phyloP scores from a whole-genome alignment of 495 filamentous ascomycete species.

The Thozetella sp. region DNA sequence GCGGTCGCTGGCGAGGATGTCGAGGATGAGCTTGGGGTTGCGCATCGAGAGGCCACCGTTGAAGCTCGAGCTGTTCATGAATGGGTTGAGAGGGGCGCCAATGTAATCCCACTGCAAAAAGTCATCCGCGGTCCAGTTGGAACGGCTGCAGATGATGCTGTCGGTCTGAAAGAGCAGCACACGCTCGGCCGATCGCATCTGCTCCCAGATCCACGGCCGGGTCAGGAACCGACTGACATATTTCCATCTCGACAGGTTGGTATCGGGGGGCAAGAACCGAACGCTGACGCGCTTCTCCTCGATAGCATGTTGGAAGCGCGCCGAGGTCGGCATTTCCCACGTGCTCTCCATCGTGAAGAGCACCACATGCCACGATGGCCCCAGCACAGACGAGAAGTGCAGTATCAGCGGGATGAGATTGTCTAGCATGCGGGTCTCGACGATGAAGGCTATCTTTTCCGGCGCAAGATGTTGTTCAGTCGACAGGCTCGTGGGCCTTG shows the following conservation, averaged over 20 bases:
- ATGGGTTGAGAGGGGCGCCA: slow-evolving; percentile 24
- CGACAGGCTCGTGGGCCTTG: no score
- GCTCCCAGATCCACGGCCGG: slow-evolving; percentile 21
- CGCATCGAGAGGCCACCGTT: slow-evolving; percentile 29
- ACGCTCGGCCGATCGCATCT: slow-evolving; percentile 18
- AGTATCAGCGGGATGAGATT: slow-evolving; percentile 19
- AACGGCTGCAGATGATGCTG: slow-evolving; percentile 27
- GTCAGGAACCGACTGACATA: slow-evolving; percentile 15
- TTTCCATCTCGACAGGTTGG: slow-evolving; percentile 4
- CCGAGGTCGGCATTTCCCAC: slow-evolving; percentile 4
- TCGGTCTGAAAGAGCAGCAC: slow-evolving; percentile 32
- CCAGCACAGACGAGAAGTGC: slow-evolving; percentile 30
- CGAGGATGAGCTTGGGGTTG: slow-evolving; percentile 22
- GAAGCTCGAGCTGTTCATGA: slow-evolving; percentile 17
- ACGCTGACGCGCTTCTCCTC: slow-evolving; percentile 2
- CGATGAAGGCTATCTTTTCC: no score
- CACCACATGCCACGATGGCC: slow-evolving; percentile 24
- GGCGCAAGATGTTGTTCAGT: no score
- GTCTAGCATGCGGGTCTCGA: slow-evolving; percentile 4
- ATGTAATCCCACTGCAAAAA: slow-evolving; percentile 28
- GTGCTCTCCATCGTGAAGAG: slow-evolving; percentile 22
- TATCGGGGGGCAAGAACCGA: slow-evolving; percentile 7
- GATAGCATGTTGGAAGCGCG: slow-evolving; percentile 11
- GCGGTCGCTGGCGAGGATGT: slow-evolving; percentile 4
- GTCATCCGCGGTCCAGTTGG: slow-evolving; percentile 22